Conservation (phyloP, 345 rosid genomes). For the Sisymbrium irio region DNA sequence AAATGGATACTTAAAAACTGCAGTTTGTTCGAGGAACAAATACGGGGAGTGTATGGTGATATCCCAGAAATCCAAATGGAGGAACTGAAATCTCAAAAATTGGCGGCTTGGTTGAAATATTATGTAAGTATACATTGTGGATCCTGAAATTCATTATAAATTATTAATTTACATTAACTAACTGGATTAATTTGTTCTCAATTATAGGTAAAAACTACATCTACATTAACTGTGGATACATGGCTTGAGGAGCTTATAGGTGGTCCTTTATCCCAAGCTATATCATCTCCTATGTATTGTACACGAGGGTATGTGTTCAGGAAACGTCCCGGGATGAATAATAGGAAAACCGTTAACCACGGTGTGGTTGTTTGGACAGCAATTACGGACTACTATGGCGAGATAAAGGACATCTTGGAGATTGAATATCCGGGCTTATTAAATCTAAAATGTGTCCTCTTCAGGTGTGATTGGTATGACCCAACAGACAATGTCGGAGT, state of each 20-base stretch:
- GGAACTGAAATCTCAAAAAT: too few relatives aligned
- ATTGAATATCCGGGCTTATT: background rate
- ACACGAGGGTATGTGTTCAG: background rate
- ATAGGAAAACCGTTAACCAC: background rate
- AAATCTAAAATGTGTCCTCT: background rate
- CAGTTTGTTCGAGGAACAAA: too few relatives aligned
- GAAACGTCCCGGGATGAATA: background rate
- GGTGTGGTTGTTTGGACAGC: background rate
- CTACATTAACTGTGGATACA: background rate
- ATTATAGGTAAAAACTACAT: too few relatives aligned
- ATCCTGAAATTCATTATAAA: too few relatives aligned
- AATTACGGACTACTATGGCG: background rate
- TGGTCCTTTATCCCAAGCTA: background rate
- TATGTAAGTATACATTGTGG: too few relatives aligned
- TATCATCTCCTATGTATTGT: background rate
- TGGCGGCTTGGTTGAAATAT: too few relatives aligned
- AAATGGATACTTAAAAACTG: too few relatives aligned
- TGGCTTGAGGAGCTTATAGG: background rate
- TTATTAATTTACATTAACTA: too few relatives aligned
- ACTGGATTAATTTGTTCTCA: too few relatives aligned
- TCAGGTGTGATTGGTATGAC: background rate
- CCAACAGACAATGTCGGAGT: background rate
- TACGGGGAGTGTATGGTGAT: too few relatives aligned
- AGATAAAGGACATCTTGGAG: background rate
- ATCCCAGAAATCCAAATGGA: too few relatives aligned